phyloP scores from a whole-genome alignment of 306 rosid species.

The Gleditsia sinensis region DNA sequence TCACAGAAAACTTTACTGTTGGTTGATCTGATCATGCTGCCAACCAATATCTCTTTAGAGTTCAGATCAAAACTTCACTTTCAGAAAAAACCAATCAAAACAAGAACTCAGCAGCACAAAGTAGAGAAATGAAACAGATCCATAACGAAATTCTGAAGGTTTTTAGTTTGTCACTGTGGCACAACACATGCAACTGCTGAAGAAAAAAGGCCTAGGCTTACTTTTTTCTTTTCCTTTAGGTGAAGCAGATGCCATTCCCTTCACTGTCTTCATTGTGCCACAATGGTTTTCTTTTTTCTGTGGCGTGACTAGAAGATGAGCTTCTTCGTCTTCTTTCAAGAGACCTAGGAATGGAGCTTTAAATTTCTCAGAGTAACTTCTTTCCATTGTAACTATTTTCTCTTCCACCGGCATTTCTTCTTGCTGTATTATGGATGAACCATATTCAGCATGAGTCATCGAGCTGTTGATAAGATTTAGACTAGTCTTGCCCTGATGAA shows the following conservation, averaged over 20 bases:
- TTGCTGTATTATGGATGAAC: slow-evolving; percentile 11
- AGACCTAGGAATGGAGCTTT: slow-evolving; percentile 55
- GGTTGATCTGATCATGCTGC: slow-evolving; percentile 35
- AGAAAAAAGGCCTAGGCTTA: slow-evolving; percentile 55
- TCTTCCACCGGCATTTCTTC: slow-evolving; percentile 54
- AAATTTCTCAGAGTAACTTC: slow-evolving; percentile 62
- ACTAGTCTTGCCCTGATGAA: slow-evolving; percentile 46
- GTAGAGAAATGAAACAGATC: neutral
- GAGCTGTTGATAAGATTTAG: slow-evolving; percentile 34
- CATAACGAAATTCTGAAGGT: slow-evolving; percentile 4
- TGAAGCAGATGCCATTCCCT: slow-evolving; percentile 44
- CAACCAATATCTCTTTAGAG: slow-evolving; percentile 20
- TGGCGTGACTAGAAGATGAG: slow-evolving; percentile 40
- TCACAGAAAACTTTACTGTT: neutral
- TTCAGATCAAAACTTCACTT: slow-evolving; percentile 44
- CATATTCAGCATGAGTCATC: slow-evolving; percentile 26
- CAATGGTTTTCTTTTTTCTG: slow-evolving; percentile 37
- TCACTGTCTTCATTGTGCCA: slow-evolving; percentile 23
- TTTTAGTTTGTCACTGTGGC: slow-evolving; percentile 58
- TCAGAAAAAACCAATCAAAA: slow-evolving; percentile 27
- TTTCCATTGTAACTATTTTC: slow-evolving; percentile 61
- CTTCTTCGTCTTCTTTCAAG: slow-evolving; percentile 62
- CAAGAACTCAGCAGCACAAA: slow-evolving; percentile 31
- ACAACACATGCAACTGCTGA: slow-evolving; percentile 85
- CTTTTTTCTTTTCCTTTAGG: slow-evolving; percentile 61